Evolutionary conservation across 305 asterid genomes (phyloP), one percentile per base, ranked within the genome.

Genomic region (Fraxinus baroniana): DNA sequence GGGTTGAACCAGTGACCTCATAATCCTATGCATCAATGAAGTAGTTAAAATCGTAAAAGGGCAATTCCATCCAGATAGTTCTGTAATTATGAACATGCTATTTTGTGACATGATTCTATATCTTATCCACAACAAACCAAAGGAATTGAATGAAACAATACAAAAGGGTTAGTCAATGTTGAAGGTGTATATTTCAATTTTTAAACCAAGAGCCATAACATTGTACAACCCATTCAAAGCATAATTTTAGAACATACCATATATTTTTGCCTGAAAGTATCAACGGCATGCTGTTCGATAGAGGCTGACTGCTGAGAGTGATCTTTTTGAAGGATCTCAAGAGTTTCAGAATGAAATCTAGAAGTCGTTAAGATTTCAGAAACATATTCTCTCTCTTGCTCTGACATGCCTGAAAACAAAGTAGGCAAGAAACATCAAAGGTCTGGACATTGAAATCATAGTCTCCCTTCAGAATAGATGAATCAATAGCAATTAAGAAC

Each of bases 301-400:
- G 82, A 80, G 80, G 87, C 81, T 52, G 97, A 89, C 82, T 90
- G 91, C 80, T 85, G 80, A 73, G 94, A 84, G 86, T 94, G 97
- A 74, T 88, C 91, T 36, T 76, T 85, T 79, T 80, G 80, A 81
- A 94, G 96, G 57, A 81, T 81, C 66, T 86, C 91, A 1, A 93
- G 89, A 33, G 91, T 83, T 86, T 81, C 87, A 18, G 91, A 87
- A 84, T 94, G 98, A 82, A 86, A 87, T 82, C 83, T 76, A 36
- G 96, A 82, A 22, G 89, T 85, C 24, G 85, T 77, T 82, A 91
- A 82, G 81, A 94, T 88, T 82, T 83, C 90, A 22, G 91, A 84
- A 79, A 93, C 86, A 18, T 87, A 88, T n/a, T 66, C 76, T 81
- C 85, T 89, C 85, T 91, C 98, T 81, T 91, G 87, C 77, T 89